Evolutionary conservation across 129 eudicot genomes (phyloP).

Genomic region (Tagetes erecta): DNA sequence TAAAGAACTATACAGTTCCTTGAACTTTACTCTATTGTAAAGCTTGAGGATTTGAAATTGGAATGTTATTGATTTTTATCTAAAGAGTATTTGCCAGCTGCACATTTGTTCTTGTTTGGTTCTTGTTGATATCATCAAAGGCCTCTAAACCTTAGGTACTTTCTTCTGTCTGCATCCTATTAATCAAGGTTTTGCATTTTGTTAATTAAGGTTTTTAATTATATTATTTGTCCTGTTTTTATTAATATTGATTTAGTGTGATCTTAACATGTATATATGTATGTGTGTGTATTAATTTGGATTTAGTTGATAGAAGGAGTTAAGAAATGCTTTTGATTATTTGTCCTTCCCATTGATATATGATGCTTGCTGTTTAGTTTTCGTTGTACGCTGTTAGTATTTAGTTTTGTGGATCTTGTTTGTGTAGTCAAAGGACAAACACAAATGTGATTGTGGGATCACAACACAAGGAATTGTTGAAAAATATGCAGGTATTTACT

Average conservation of each 20-base stretch:
- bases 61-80: constrained; percentile 22
- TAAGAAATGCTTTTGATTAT: constrained; percentile 8
- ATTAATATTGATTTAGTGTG: neutral
- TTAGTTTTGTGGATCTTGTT: neutral
- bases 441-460: neutral
- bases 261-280: neutral
- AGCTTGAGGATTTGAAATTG: constrained; percentile 33
- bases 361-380: constrained; percentile 9
- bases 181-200: constrained; percentile 22
- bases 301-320: constrained; percentile 17
- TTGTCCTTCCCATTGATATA: neutral
- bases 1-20: constrained; percentile 39
- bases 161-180: constrained; percentile 27
- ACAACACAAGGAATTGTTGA: neutral
- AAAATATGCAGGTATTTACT: neutral
- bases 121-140: constrained; percentile 37
- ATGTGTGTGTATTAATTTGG: neutral
- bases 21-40: constrained; percentile 39
- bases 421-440: neutral
- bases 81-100: constrained; percentile 38
- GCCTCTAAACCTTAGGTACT: constrained; percentile 32
- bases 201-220: constrained; percentile 22
- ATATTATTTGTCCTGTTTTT: constrained; percentile 14
- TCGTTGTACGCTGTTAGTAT: neutral
- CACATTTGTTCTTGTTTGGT: constrained; percentile 29